A percentile compares a stretch with the other conserved stretches of the same genome.
Conservation (phyloP, 768 basidiomycete genomes). For the Russula virescens region DNA sequence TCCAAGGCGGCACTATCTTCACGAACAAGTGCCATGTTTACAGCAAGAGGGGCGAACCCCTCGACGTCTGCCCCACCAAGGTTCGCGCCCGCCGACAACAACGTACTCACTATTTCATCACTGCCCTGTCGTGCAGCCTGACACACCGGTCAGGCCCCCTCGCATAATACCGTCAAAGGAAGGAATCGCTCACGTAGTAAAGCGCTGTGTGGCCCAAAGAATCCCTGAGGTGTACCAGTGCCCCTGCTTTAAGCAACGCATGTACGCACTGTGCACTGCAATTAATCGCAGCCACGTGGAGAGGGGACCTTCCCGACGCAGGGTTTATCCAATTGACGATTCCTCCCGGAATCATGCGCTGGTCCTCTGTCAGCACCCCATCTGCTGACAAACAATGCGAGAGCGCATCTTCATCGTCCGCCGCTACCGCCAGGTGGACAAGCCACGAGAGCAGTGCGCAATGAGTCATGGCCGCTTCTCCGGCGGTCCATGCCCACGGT, state of each 20-base stretch:
- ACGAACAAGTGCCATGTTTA: slow-evolving; percentile 33
- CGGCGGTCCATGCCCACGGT: slow-evolving; percentile 73
- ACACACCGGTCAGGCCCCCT: background rate
- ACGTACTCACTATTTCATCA: slow-evolving; percentile 50
- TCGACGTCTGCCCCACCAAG: slow-evolving; percentile 61
- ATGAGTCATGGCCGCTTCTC: slow-evolving; percentile 66
- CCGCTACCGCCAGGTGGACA: slow-evolving; percentile 71
- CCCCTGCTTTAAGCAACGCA: slow-evolving; percentile 62
- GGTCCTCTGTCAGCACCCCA: slow-evolving; percentile 24
- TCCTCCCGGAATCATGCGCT: slow-evolving; percentile 50
- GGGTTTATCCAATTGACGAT: slow-evolving; percentile 68
- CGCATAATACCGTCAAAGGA: background rate
- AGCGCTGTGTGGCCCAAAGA: slow-evolving; percentile 74
- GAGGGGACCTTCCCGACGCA: slow-evolving; percentile 65
- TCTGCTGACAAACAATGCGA: slow-evolving; percentile 46
- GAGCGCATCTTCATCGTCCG: slow-evolving; percentile 59
- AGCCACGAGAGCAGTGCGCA: slow-evolving; percentile 69
- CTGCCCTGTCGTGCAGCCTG: slow-evolving; percentile 76
- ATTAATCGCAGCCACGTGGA: slow-evolving; percentile 74
- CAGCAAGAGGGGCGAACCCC: slow-evolving; percentile 48
- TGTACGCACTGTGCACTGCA: slow-evolving; percentile 43
- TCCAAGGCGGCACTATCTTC: slow-evolving; percentile 42
- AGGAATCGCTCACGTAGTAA: slow-evolving; percentile 56
- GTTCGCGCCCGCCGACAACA: slow-evolving; percentile 69
- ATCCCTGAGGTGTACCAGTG: slow-evolving; percentile 79